Evolutionary conservation across 2,329 filamentous ascomycete species (phyloP).

Genomic region (Phymatotrichopsis omnivora): DNA sequence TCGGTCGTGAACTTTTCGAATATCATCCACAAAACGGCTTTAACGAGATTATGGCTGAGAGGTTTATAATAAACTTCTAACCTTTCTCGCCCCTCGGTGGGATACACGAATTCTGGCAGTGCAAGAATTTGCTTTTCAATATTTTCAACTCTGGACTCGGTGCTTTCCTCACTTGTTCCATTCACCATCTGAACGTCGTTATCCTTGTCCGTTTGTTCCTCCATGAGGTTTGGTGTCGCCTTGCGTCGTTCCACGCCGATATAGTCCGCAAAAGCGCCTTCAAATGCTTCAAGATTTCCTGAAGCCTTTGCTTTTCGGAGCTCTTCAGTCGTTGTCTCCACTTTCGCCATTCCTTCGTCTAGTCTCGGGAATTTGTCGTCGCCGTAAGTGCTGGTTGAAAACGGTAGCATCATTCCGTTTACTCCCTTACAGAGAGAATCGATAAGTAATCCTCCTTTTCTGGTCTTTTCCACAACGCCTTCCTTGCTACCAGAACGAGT

Average conservation of each 20-base stretch:
- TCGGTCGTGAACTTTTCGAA: constrained; percentile 13
- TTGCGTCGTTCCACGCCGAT: constrained; percentile 8
- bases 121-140: too few species aligned
- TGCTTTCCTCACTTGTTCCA: too few species aligned
- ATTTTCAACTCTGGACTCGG: too few species aligned
- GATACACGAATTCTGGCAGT: too few species aligned
- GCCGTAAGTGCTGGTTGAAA: not conserved
- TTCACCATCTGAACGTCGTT: too few species aligned
- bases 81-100: too few species aligned
- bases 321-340: constrained; percentile 2
- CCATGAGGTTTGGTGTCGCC: too few species aligned
- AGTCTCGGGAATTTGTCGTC: not conserved
- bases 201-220: not conserved
- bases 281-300: constrained; percentile 17
- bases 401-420: not conserved
- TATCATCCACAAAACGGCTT: constrained; percentile 17
- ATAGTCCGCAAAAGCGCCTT: constrained; percentile 22
- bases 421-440: constrained; percentile 26
- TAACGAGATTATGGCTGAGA: constrained; percentile 21
- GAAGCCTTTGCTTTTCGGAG: constrained; percentile 9
- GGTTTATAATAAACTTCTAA: constrained; percentile 8
- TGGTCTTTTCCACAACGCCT: not conserved
- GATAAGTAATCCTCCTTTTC: constrained; percentile 22
- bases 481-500: not conserved
- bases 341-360: constrained; percentile 9